These are phyloP conservation scores for Sporisorium sorghi DNA, from an alignment of 1,284 basidiomycete genomes.

Conservation along the genomic window DNA sequence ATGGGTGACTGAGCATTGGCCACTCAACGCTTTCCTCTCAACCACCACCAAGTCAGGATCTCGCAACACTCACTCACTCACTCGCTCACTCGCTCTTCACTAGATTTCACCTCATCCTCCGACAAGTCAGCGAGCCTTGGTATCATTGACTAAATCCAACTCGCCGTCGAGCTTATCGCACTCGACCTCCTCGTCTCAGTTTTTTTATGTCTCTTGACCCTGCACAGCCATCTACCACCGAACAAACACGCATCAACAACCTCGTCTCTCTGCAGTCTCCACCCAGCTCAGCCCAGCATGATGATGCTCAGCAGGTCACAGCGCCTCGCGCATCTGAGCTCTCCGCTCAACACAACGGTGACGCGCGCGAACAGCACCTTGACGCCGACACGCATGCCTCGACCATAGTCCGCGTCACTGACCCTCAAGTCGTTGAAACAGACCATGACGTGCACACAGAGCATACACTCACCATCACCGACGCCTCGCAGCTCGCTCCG, in stretches of 20 bases:
- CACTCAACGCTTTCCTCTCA: too few species aligned
- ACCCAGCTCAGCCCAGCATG: constrained; percentile 20
- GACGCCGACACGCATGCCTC: constrained; percentile 4
- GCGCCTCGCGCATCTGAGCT: constrained; percentile 2
- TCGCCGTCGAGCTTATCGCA: constrained; percentile 21
- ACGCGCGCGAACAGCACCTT: constrained; percentile 10
- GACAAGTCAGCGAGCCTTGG: constrained; percentile 20
- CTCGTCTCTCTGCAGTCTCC: background rate
- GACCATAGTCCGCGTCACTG: constrained; percentile 41
- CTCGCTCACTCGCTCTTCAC: too few species aligned
- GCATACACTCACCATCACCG: background rate
- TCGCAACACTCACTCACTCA: too few species aligned
- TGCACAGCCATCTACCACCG: background rate
- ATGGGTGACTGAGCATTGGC: too few species aligned
- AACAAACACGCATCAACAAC: constrained; percentile 13
- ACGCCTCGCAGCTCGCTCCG: constrained; percentile 71
- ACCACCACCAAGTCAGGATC: too few species aligned
- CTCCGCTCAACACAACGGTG: background rate
- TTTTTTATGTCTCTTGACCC: constrained; percentile 51
- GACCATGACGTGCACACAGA: constrained; percentile 55
- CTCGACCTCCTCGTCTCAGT: constrained; percentile 24
- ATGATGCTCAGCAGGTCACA: background rate
- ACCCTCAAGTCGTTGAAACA: constrained; percentile 8
- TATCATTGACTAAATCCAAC: constrained; percentile 20
- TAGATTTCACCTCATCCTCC: background rate